phyloP scores from a whole-genome alignment of 1,284 basidiomycete species.

The Schizophyllum amplum region DNA sequence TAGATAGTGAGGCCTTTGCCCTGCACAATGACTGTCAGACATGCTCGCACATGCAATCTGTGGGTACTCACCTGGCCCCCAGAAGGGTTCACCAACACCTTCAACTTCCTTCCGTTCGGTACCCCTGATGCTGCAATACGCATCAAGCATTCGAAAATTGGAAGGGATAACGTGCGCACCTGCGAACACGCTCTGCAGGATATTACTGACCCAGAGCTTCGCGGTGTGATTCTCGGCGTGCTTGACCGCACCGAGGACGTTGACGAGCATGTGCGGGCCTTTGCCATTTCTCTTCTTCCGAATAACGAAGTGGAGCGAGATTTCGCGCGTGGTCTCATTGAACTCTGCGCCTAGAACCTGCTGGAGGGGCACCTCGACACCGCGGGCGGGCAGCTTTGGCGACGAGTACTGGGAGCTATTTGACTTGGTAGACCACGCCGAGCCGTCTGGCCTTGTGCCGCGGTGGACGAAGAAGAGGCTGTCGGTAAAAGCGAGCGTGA shows the following conservation, averaged over 20 bases:
- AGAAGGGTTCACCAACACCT: conserved; percentile 70
- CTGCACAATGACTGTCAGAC: conserved; percentile 34
- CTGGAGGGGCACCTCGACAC: conserved; percentile 6
- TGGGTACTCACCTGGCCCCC: conserved; percentile 48
- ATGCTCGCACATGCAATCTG: background rate
- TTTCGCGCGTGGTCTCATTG: background rate
- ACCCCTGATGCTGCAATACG: conserved; percentile 5
- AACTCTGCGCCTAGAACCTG: conserved; percentile 9
- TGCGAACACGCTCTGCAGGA: conserved; percentile 10
- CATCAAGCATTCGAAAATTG: background rate
- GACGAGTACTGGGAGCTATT: background rate
- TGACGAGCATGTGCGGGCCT: conserved; percentile 7
- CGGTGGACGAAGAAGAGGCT: background rate
- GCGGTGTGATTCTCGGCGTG: conserved; percentile 6
- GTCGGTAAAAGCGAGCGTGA: background rate
- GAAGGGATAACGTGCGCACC: conserved; percentile 2
- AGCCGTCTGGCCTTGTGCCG: background rate
- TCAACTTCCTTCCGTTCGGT: conserved; percentile 29
- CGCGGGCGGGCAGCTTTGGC: conserved; percentile 17
- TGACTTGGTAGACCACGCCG: background rate
- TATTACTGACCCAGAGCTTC: conserved; percentile 11
- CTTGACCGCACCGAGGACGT: conserved; percentile 7
- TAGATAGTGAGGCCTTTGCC: conserved; percentile 47
- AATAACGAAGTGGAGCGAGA: conserved; percentile 9
- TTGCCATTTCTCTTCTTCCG: conserved; percentile 5